phyloP scores from a whole-genome alignment of 495 filamentous ascomycete genomes.

The Tuber brumale region DNA sequence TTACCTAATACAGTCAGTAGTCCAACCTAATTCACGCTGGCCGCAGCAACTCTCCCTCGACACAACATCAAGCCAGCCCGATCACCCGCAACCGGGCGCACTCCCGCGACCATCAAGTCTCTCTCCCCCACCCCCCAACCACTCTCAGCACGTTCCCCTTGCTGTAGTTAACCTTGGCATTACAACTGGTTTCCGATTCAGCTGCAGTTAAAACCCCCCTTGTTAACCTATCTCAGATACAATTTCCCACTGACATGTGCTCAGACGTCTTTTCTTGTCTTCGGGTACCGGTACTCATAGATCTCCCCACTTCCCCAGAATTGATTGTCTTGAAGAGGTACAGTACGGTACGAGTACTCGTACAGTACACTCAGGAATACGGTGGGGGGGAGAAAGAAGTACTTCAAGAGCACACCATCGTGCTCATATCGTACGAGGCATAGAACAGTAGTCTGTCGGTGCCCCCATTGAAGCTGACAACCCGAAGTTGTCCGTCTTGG shows the following conservation, averaged over 20 bases:
- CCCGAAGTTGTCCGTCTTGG: not conserved
- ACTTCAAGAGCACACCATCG: not conserved
- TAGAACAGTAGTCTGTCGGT: not conserved
- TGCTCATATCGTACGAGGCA: not conserved
- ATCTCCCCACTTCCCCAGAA: not conserved
- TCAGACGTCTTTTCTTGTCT: not conserved
- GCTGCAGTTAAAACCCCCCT: not conserved
- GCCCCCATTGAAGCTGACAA: not conserved
- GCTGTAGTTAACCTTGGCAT: not conserved
- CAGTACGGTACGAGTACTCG: not conserved
- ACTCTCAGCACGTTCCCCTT: not conserved
- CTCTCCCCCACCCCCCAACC: not conserved
- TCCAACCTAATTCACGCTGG: not conserved
- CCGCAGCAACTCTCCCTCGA: too few relatives aligned
- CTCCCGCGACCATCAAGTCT: not conserved
- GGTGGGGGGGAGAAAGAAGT: not conserved
- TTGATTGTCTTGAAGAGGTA: not conserved
- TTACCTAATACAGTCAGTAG: not conserved
- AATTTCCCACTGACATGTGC: not conserved
- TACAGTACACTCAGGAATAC: too few relatives aligned
- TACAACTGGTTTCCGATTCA: not conserved
- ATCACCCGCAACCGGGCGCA: not conserved
- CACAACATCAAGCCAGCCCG: not conserved
- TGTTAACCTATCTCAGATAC: not conserved
- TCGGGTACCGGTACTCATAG: not conserved